A percentile compares a stretch with the other conserved stretches of the same genome.
These are phyloP conservation scores for Fusarium papillatum DNA, from an alignment of 2,329 filamentous ascomycete species.

Conservation along the genomic window DNA sequence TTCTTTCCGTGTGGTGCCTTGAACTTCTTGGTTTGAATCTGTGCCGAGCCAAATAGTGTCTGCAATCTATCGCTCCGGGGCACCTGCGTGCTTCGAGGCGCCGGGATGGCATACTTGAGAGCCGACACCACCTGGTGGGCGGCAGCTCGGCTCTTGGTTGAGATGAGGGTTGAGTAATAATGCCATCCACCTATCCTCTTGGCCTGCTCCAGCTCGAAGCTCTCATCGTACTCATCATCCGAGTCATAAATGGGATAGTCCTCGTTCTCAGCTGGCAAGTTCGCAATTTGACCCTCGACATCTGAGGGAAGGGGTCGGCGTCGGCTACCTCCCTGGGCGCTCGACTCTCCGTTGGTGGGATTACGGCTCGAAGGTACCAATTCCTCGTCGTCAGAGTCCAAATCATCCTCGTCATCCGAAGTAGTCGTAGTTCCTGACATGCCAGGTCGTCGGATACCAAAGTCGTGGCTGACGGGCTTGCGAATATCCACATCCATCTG, in stretches of 20 bases:
- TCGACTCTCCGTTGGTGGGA: constrained; percentile 50
- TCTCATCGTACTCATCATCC: constrained; percentile 80
- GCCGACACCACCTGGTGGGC: constrained; percentile 58
- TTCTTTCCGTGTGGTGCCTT: constrained; percentile 87
- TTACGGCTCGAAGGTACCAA: constrained; percentile 26
- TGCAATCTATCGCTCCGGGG: constrained; percentile 68
- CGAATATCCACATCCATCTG: constrained; percentile 99
- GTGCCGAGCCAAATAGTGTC: constrained; percentile 65
- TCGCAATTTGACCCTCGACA: constrained; percentile 85
- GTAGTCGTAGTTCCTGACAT: constrained; percentile 83
- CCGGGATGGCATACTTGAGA: constrained; percentile 66
- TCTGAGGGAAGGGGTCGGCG: constrained; percentile 68
- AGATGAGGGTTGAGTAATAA: constrained; percentile 75
- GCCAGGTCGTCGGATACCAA: constrained; percentile 88
- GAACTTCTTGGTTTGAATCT: constrained; percentile 72
- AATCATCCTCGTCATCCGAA: constrained; percentile 81
- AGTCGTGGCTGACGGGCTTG: constrained; percentile 89
- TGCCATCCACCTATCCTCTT: constrained; percentile 81
- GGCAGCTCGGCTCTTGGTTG: constrained; percentile 58
- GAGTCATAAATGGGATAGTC: constrained; percentile 94
- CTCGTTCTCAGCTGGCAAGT: constrained; percentile 70
- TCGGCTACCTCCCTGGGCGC: constrained; percentile 50
- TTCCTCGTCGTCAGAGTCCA: constrained; percentile 77
- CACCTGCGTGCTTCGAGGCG: constrained; percentile 68
- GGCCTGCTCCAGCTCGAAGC: constrained; percentile 83